Evolutionary conservation across 2,329 filamentous ascomycete genomes (phyloP).

Genomic region (Scytalidium lignicola): DNA sequence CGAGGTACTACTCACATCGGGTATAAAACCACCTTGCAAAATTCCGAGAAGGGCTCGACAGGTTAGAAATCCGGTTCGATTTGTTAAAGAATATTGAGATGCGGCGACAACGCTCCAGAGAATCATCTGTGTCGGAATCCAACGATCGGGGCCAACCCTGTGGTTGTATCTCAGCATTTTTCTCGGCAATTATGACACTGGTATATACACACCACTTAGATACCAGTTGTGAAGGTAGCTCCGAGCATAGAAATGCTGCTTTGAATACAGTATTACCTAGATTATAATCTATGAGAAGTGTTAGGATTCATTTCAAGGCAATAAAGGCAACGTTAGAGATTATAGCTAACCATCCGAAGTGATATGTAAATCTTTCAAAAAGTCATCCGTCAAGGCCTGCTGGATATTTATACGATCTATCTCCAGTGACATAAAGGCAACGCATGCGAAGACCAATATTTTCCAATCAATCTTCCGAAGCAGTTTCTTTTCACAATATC

Average conservation of each 20-base stretch:
- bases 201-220: constrained; percentile 36
- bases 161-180: too few relatives aligned
- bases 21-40: constrained; percentile 9
- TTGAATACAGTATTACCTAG: constrained; percentile 36
- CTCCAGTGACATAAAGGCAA: constrained; percentile 56
- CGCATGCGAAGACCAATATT: constrained; percentile 26
- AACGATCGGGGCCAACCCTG: constrained; percentile 14
- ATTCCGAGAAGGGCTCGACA: constrained; percentile 4
- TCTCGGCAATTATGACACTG: too few relatives aligned
- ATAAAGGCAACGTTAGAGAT: too few relatives aligned
- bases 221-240: constrained; percentile 48
- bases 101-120: constrained; percentile 52
- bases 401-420: constrained; percentile 52
- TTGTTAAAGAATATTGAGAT: constrained; percentile 34
- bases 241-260: constrained; percentile 28
- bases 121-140: constrained; percentile 44
- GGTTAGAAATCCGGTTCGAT: constrained; percentile 26
- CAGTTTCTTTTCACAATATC: not conserved
- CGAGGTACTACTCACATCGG: constrained; percentile 46
- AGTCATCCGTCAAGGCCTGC: constrained; percentile 55
- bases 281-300: constrained; percentile 34
- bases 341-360: constrained; percentile 35
- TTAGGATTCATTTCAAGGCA: not conserved
- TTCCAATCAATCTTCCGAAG: constrained; percentile 20
- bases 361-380: constrained; percentile 46